Evolutionary conservation across 2,329 filamentous ascomycete genomes (phyloP), one percentile per base, ranked within the genome.

Genomic region (Myriosclerotinia duriaeana): DNA sequence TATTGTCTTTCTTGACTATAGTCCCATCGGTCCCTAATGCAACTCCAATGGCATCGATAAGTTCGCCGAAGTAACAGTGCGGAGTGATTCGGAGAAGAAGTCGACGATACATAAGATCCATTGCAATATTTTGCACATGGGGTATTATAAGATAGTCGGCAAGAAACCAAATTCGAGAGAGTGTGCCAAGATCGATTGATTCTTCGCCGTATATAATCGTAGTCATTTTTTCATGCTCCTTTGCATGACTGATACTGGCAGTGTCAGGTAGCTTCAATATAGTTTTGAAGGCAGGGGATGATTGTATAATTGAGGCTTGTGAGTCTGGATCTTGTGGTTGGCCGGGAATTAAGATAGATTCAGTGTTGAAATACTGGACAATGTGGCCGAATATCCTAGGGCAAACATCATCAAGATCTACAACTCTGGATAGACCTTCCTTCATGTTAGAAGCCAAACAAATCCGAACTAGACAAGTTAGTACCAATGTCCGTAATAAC

Each of bases 101-200:
- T 52, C 48, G 48, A 52, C 22, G 48, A 52, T 30, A 52, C 22
- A 52, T 52, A 11, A 52, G 48, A 26, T 52, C 3, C 22, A 30
- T 52, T 22, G 48, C 48, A 22, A 52, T 30, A 17, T 52, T 52
- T 52, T 52, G 48, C 22, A 30, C 48, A 17, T 30, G 22, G 14
- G 22, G 48, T 12, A 52, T 52, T 22, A 52, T 52, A 12, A 52
- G 11, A 26, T 52, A 52, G 12, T 52, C 48, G n/a, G 48, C 48
- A 8, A 52, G 22, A 52, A 52, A 15, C 48, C 48, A 52, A 52
- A 52, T 52, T 26, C 48, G 48, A 22, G 48, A 22, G 14, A 52
- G 48, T 52, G 22, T 30, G 22, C 48, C 48, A 52, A 52, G 48
- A 52, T 52, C 48, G 9, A 52, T 11, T 52, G 48, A 52, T 52